Conservation (phyloP, 305 asterid genomes). For the Euphrasia arctica region DNA sequence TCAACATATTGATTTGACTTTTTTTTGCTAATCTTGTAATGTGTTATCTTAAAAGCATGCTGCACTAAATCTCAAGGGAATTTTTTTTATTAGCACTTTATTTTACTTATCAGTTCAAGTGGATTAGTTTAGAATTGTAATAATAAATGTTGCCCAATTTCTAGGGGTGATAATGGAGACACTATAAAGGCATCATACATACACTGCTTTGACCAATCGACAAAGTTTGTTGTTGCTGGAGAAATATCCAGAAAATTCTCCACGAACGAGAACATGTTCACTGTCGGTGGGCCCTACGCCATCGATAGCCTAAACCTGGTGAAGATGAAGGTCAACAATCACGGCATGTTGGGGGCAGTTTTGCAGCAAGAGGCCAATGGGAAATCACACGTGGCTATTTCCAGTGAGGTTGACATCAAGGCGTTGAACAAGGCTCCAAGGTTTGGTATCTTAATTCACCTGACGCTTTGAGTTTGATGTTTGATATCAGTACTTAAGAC, state of each 20-base stretch:
- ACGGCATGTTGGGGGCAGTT: conserved; percentile 72
- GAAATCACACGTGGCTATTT: conserved; percentile 70
- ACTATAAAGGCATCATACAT: conserved; percentile 73
- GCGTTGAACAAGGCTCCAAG: conserved; percentile 83
- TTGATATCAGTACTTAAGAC: conserved; percentile 8
- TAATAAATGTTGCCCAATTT: not conserved
- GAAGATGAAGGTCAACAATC: conserved; percentile 86
- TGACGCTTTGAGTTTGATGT: conserved; percentile 51
- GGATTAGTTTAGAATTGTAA: too few species aligned
- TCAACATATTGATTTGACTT: not conserved
- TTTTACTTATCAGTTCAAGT: too few species aligned
- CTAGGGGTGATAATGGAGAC: conserved; percentile 92
- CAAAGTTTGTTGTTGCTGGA: conserved; percentile 71
- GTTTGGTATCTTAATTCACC: too few species aligned
- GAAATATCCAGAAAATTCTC: conserved; percentile 84
- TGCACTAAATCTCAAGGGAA: too few species aligned
- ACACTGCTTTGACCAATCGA: conserved; percentile 57
- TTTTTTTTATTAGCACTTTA: too few species aligned
- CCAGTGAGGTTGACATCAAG: conserved; percentile 87
- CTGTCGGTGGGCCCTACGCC: conserved; percentile 84
- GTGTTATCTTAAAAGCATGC: too few species aligned
- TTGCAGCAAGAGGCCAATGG: conserved; percentile 79
- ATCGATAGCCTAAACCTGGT: conserved; percentile 61
- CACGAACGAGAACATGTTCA: conserved; percentile 75
- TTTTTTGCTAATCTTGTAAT: not conserved